These are phyloP conservation scores for Xerocomellus chrysenteron DNA, from an alignment of 768 basidiomycete species.

Conservation along the genomic window DNA sequence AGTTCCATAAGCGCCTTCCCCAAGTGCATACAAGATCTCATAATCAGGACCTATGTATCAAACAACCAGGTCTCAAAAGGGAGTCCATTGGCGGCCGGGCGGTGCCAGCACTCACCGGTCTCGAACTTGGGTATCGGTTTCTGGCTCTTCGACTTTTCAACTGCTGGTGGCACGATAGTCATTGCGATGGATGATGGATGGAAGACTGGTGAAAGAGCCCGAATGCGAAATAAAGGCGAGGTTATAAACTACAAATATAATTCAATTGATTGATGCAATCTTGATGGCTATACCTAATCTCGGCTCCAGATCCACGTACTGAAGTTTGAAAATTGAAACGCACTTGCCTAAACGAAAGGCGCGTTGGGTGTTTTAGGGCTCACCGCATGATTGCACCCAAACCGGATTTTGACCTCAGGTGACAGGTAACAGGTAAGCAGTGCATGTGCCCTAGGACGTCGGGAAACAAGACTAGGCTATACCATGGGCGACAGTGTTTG, in stretches of 20 bases:
- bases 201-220: background rate
- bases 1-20: conserved; percentile 88
- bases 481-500: no score
- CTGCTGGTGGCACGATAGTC: conserved; percentile 1
- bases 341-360: no score
- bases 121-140: conserved; percentile 76
- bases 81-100: background rate
- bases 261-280: conserved; percentile 10
- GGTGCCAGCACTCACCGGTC: conserved; percentile 45
- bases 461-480: no score
- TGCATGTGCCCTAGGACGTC: no score
- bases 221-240: background rate
- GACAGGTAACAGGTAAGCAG: no score
- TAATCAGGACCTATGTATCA: conserved; percentile 61
- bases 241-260: conserved; percentile 3
- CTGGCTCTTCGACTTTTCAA: conserved; percentile 40
- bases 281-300: conserved; percentile 4
- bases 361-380: no score
- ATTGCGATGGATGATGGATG: background rate
- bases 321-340: no score
- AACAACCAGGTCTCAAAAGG: conserved; percentile 4
- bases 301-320: no score
- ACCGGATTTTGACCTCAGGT: no score
- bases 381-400: no score
- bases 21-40: conserved; percentile 69